Conservation (phyloP, 129 eudicot genomes). For the carrot (Daucus carota) region DNA sequence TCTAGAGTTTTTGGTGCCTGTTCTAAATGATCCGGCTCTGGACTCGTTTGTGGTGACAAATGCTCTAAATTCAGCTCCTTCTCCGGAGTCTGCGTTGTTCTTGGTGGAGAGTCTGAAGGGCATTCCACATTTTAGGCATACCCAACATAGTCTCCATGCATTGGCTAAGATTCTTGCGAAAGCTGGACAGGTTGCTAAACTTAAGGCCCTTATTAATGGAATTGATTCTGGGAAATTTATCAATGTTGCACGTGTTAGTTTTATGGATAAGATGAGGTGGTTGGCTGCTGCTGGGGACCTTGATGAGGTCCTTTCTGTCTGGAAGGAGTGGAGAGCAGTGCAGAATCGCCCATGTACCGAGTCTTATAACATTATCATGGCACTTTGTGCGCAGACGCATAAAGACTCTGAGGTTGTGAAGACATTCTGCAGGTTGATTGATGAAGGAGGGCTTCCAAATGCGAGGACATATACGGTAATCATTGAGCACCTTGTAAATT, state of each 20-base stretch:
- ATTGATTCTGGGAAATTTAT: constrained; percentile 59
- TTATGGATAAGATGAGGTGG: constrained; percentile 72
- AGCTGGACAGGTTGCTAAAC: constrained; percentile 34
- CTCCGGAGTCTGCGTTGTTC: constrained; percentile 60
- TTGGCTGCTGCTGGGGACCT: constrained; percentile 64
- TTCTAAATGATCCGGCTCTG: constrained; percentile 47
- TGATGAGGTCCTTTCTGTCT: constrained; percentile 47
- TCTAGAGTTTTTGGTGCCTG: constrained; percentile 31
- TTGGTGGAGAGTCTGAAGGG: constrained; percentile 53
- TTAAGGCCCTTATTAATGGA: constrained; percentile 52
- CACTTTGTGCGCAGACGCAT: constrained; percentile 46
- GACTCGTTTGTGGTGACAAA: constrained; percentile 83
- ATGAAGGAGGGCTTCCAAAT: constrained; percentile 76
- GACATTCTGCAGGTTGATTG: constrained; percentile 51
- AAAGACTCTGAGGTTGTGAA: constrained; percentile 60
- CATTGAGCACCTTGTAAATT: constrained; percentile 62
- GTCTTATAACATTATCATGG: constrained; percentile 67
- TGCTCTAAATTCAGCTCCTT: constrained; percentile 70
- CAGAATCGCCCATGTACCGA: constrained; percentile 51
- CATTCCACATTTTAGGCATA: constrained; percentile 52
- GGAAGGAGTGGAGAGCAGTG: constrained; percentile 58
- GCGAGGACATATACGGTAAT: constrained; percentile 64
- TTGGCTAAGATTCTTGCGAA: constrained; percentile 71
- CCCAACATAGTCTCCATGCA: constrained; percentile 59
- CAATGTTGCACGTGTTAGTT: constrained; percentile 47